Conservation (phyloP, 495 filamentous ascomycete species). For the Xylaria longipes region DNA sequence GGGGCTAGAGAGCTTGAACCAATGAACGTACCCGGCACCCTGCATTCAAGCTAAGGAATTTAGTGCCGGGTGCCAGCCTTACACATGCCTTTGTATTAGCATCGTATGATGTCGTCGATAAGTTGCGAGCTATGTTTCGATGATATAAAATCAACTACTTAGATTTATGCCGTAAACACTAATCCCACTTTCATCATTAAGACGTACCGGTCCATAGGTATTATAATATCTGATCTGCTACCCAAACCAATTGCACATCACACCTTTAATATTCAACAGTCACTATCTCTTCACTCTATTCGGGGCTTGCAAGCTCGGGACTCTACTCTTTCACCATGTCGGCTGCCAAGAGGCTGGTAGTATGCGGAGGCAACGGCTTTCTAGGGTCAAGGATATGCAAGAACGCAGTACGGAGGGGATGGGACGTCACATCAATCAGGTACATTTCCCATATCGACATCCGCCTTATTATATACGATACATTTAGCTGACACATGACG, state of each 20-base stretch:
- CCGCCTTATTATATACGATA: background rate
- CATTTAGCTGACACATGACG: conserved; percentile 20
- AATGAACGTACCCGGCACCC: background rate
- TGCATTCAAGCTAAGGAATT: background rate
- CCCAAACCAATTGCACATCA: background rate
- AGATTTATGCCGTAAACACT: background rate
- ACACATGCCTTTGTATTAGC: background rate
- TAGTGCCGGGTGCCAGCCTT: conserved; percentile 7
- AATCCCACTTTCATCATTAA: background rate
- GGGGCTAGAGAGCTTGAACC: background rate
- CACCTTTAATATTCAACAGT: background rate
- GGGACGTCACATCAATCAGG: conserved; percentile 88
- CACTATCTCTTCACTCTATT: background rate
- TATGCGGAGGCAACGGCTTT: conserved; percentile 96
- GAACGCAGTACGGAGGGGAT: conserved; percentile 78
- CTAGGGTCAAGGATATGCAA: conserved; percentile 92
- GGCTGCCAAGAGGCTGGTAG: conserved; percentile 72
- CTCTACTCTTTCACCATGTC: conserved; percentile 37
- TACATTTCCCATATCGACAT: background rate
- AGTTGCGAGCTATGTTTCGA: background rate
- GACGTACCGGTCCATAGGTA: background rate
- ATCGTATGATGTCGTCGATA: conserved; percentile 27
- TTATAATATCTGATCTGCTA: background rate
- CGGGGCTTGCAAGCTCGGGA: background rate
- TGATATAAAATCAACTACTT: background rate